phyloP scores from a whole-genome alignment of 768 basidiomycete species.

The Russula sp. region DNA sequence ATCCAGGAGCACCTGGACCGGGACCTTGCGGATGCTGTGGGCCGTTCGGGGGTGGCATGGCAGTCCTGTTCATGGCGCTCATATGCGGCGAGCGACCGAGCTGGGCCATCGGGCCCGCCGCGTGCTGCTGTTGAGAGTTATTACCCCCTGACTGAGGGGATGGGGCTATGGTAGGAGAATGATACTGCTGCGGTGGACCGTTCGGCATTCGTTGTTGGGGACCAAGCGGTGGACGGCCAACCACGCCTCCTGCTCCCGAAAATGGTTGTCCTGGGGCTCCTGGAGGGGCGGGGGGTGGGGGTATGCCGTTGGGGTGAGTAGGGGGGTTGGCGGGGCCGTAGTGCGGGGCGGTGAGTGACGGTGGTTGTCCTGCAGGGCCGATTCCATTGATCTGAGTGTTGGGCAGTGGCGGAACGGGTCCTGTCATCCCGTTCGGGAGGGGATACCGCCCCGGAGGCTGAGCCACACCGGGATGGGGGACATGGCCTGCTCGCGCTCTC shows the following conservation, averaged over 20 bases:
- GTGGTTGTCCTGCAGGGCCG: conserved; percentile 24
- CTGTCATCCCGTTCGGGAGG: conserved; percentile 22
- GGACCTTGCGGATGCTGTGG: conserved; percentile 33
- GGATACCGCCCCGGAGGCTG: conserved; percentile 23
- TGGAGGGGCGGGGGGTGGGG: conserved; percentile 1
- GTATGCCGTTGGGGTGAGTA: conserved; percentile 27
- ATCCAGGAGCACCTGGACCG: conserved; percentile 27
- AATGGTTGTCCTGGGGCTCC: conserved; percentile 15
- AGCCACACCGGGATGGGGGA: conserved; percentile 1
- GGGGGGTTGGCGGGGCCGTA: conserved; percentile 17
- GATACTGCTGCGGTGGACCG: conserved; percentile 47
- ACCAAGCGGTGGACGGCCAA: conserved; percentile 29
- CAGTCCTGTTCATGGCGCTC: conserved; percentile 31
- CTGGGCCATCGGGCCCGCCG: conserved; percentile 37
- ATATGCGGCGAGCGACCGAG: conserved; percentile 50
- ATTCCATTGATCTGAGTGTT: conserved; percentile 28
- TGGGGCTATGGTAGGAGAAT: conserved; percentile 57
- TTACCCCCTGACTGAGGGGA: conserved; percentile 43
- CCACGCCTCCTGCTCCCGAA: conserved; percentile 16
- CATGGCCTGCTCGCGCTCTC: background rate
- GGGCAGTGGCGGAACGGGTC: conserved; percentile 16
- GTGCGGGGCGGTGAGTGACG: conserved; percentile 14
- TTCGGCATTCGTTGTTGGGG: conserved; percentile 40
- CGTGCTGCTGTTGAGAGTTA: conserved; percentile 27
- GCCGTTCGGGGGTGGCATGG: conserved; percentile 45